Percentiles rank a stretch among this genome's conserved stretches.
phyloP scores from a whole-genome alignment of 768 basidiomycete species.

The Suillus discolor region DNA sequence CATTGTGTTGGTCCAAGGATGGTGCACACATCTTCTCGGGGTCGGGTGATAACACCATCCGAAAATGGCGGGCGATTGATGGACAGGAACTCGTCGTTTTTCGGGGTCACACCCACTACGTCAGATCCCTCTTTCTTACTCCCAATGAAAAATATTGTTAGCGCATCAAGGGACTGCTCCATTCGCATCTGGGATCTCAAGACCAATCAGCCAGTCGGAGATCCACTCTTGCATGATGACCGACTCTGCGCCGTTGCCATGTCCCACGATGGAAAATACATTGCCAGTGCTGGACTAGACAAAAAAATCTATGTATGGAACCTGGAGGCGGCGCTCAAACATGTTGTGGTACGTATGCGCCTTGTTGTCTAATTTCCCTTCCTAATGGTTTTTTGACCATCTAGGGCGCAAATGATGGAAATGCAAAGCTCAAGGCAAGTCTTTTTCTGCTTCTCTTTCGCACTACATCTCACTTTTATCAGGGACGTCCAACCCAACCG shows the following conservation, averaged over 20 bases:
- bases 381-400: too few relatives aligned
- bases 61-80: neutral
- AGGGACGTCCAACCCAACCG: too few relatives aligned
- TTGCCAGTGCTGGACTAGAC: constrained; percentile 84
- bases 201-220: constrained; percentile 13
- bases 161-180: neutral
- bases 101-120: neutral
- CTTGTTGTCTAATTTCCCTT: neutral
- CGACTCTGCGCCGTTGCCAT: constrained; percentile 77
- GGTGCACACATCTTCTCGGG: neutral
- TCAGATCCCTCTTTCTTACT: neutral
- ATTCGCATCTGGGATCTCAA: neutral
- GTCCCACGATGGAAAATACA: constrained; percentile 73
- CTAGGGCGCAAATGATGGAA: too few relatives aligned
- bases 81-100: neutral
- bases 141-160: neutral
- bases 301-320: constrained; percentile 81
- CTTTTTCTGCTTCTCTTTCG: too few relatives aligned
- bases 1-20: neutral
- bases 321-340: constrained; percentile 37
- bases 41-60: neutral
- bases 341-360: too few relatives aligned
- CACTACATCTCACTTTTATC: too few relatives aligned
- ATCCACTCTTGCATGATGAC: constrained; percentile 71
- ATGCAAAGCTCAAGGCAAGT: too few relatives aligned